phyloP scores from a whole-genome alignment of 2,329 filamentous ascomycete genomes.

The Diaporthe velutina region DNA sequence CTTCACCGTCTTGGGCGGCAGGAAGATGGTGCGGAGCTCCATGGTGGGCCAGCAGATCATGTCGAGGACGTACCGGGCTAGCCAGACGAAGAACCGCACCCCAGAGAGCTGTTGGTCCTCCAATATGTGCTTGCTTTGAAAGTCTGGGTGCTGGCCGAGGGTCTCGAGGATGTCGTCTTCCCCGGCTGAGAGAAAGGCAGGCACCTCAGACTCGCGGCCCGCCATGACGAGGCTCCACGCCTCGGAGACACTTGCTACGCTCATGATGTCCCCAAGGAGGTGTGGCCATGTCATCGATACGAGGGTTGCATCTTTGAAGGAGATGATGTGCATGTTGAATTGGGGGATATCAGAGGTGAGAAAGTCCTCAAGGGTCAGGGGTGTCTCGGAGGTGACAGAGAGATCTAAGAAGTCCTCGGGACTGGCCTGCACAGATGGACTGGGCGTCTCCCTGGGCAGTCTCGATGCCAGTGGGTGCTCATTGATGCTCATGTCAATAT shows the following conservation, averaged over 20 bases:
- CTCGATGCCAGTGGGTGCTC: constrained; percentile 52
- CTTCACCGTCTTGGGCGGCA: background rate
- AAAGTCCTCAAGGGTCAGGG: constrained; percentile 51
- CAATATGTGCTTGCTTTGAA: background rate
- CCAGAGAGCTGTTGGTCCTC: background rate
- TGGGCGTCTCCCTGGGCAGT: constrained; percentile 45
- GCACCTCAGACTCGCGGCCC: constrained; percentile 12
- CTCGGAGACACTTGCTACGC: constrained; percentile 50
- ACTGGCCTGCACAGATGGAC: constrained; percentile 45
- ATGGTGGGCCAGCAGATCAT: background rate
- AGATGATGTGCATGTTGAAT: constrained; percentile 56
- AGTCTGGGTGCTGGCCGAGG: background rate
- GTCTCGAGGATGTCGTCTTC: background rate
- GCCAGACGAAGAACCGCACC: background rate
- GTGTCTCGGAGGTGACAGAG: constrained; percentile 41
- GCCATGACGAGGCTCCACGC: constrained; percentile 52
- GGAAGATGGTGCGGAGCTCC: background rate
- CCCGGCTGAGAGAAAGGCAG: background rate
- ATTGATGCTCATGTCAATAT: constrained; percentile 45
- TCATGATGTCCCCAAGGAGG: constrained; percentile 55
- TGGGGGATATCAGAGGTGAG: constrained; percentile 54
- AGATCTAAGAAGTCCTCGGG: constrained; percentile 44
- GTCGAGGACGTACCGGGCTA: background rate
- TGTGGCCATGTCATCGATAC: constrained; percentile 56
- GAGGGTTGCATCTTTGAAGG: constrained; percentile 57